A percentile compares a stretch with the other conserved stretches of the same genome.
These are phyloP conservation scores for Trichophyton equinum DNA, from an alignment of 2,329 filamentous ascomycete species.

Conservation along the genomic window DNA sequence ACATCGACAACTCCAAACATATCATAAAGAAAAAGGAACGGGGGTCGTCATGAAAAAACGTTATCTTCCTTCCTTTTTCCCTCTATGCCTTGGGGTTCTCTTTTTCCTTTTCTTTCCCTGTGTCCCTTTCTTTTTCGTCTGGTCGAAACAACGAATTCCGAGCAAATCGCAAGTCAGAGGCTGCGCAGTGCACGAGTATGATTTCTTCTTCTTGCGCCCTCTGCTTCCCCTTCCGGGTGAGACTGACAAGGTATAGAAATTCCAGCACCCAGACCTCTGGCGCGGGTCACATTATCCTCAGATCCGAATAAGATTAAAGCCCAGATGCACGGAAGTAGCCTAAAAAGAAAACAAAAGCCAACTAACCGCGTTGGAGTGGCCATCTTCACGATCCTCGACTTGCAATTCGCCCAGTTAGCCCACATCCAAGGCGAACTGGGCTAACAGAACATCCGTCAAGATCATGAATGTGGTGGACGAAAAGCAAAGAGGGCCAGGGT, in stretches of 20 bases:
- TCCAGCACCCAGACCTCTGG: neutral
- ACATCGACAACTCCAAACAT: neutral
- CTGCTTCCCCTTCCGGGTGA: neutral
- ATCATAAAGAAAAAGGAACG: neutral
- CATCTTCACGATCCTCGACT: neutral
- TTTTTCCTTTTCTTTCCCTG: neutral
- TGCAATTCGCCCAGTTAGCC: neutral
- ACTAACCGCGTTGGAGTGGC: neutral
- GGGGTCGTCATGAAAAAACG: neutral
- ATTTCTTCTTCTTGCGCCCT: neutral
- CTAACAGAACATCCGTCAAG: neutral
- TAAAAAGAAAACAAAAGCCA: conserved; percentile 1
- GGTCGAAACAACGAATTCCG: neutral
- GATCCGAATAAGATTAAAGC: conserved; percentile 3
- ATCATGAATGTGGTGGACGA: neutral
- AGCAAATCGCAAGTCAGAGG: neutral
- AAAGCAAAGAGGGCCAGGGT: neutral
- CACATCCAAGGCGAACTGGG: neutral
- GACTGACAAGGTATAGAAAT: neutral
- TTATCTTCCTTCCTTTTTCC: neutral
- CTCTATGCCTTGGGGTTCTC: neutral
- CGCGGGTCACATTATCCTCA: neutral
- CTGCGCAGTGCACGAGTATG: neutral
- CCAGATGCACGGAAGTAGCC: neutral
- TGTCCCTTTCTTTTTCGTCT: neutral